Base-by-base conservation (phyloP, 2,329 filamentous ascomycete genomes). In the Talaromyces sp. region DNA sequence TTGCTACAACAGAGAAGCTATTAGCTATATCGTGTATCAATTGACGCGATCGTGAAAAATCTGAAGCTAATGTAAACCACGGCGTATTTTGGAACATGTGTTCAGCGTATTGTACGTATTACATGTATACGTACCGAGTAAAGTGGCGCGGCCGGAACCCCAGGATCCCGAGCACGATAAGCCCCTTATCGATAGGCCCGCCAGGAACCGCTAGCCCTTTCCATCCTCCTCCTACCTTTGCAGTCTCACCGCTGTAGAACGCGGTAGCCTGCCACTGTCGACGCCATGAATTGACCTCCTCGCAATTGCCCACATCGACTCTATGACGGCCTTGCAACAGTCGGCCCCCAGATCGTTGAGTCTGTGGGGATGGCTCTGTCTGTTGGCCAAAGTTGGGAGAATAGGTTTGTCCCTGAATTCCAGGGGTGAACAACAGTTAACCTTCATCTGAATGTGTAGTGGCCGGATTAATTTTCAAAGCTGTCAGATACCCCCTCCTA, bases 301-400 rank as follows among this genome's bases (percentile, higher is more conserved):
- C 14, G 11, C 31, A 11, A 37, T 37, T 14, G 50, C 50, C 5
- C n/a, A 56, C 22, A n/a, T 56, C 31, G n/a, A 56, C 22, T 19
- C 13, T 22, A 56, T 56, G 52, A 39, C 52, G 10, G 24, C 33
- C n/a, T 37, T 33, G 31, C n/a, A 56, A 37, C 19, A 19, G 33
- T 13, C n/a, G 52, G 52, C 33, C 33, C n/a, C 33, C 33, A n/a
- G 11, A 33, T 56, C 52, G 33, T 37, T 62, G 47, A 61, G 57
- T 24, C 35, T 56, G 9, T 52, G 57, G 35, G 56, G 50, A 60
- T 65, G 63, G 63, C 45, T 61, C 37, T 43, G 22, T 14, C n/a
- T 65, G 19, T 52, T 65, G 22, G 63, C 56, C 24, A 65, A 65
- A 22, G 39, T 65, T n/a, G 57, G 22, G n/a, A 47, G 33, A 41